A percentile compares a stretch with the other conserved stretches of the same genome.
phyloP scores from a whole-genome alignment of 768 basidiomycete genomes.

The Trametes gibbosa region DNA sequence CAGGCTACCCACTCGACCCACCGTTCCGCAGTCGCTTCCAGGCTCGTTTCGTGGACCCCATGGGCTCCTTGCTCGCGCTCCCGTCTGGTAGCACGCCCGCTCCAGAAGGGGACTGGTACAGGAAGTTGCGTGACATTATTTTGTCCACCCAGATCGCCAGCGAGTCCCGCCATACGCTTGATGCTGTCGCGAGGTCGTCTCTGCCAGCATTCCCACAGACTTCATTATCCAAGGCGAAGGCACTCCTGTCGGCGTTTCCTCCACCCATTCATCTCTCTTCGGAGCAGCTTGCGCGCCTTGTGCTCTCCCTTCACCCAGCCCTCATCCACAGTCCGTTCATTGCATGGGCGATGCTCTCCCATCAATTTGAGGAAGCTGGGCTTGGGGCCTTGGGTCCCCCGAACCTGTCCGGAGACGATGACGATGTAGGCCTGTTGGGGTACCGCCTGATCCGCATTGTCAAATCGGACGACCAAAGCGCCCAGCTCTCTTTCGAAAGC shows the following conservation, averaged over 20 bases:
- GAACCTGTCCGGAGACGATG: constrained; percentile 33
- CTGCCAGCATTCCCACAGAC: constrained; percentile 67
- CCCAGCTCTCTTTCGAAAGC: constrained; percentile 41
- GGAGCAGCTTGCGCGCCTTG: constrained; percentile 49
- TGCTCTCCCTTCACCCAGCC: constrained; percentile 58
- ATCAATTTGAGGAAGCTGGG: constrained; percentile 52
- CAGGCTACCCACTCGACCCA: constrained; percentile 62
- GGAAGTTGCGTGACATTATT: constrained; percentile 53
- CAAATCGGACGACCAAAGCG: constrained; percentile 40
- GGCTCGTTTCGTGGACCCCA: constrained; percentile 62
- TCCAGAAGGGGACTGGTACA: constrained; percentile 30
- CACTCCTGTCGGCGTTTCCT: constrained; percentile 48
- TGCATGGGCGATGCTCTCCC: constrained; percentile 60
- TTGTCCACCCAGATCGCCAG: constrained; percentile 61
- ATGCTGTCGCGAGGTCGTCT: constrained; percentile 49
- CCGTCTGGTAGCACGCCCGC: constrained; percentile 9
- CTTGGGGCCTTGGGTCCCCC: constrained; percentile 54
- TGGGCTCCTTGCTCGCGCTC: constrained; percentile 50
- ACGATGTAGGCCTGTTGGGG: constrained; percentile 47
- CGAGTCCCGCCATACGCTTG: constrained; percentile 54
- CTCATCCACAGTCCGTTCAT: constrained; percentile 55
- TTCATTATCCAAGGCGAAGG: constrained; percentile 48
- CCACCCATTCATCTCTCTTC: constrained; percentile 41
- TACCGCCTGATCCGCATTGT: constrained; percentile 44
- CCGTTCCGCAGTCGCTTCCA: constrained; percentile 70